Conservation (phyloP, 75 land plant genomes). For the Isoetes taiwanensis region DNA sequence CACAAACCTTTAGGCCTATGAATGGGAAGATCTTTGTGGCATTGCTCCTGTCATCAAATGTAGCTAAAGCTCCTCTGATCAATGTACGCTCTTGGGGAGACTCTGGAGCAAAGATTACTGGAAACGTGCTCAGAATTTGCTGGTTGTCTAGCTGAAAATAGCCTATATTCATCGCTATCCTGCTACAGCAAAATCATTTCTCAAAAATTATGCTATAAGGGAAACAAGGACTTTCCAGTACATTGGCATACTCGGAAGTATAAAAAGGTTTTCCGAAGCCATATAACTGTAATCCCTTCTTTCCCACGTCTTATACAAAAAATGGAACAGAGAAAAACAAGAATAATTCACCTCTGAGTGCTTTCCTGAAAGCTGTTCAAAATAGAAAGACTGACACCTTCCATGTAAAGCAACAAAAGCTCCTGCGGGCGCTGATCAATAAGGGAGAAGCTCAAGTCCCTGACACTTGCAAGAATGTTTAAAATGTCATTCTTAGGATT, state of each 20-base stretch:
- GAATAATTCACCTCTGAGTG: neutral
- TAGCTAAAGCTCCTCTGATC: slow-evolving; percentile 37
- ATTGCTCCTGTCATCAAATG: slow-evolving; percentile 50
- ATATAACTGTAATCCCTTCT: neutral
- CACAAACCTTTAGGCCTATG: slow-evolving; percentile 70
- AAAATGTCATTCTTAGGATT: too few species aligned
- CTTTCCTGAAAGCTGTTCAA: neutral
- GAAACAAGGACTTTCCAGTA: neutral
- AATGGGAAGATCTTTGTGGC: slow-evolving; percentile 68
- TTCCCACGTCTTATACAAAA: neutral
- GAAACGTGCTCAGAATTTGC: slow-evolving; percentile 66
- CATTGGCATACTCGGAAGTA: neutral
- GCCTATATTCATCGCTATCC: slow-evolving; percentile 66
- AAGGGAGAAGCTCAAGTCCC: slow-evolving; percentile 64
- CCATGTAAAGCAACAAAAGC: slow-evolving; percentile 62
- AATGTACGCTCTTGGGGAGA: slow-evolving; percentile 16
- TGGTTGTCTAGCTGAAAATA: slow-evolving; percentile 86
- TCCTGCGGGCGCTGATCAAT: slow-evolving; percentile 78
- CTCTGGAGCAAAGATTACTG: slow-evolving; percentile 85
- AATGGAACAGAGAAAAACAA: neutral
- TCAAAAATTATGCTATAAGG: neutral
- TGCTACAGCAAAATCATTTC: slow-evolving; percentile 4
- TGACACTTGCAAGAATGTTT: slow-evolving; percentile 17
- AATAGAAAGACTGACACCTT: slow-evolving; percentile 39
- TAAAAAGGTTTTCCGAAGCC: neutral